These are phyloP conservation scores for Rhizopogon roseolus DNA, from an alignment of 768 basidiomycete genomes.

Conservation along the genomic window DNA sequence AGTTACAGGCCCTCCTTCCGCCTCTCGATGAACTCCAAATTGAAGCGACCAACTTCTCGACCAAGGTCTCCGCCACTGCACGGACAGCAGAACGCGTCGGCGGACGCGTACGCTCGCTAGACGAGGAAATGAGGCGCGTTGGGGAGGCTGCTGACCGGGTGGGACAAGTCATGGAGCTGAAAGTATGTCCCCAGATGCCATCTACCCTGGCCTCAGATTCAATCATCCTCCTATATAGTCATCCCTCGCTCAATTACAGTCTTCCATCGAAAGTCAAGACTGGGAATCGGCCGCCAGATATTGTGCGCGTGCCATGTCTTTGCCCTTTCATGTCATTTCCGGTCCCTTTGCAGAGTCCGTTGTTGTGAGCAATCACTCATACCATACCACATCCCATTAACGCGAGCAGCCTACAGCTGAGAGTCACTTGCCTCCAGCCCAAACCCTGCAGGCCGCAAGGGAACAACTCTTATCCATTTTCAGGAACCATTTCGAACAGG, in stretches of 20 bases:
- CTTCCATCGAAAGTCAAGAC: constrained; percentile 73
- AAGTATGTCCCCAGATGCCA: constrained; percentile 43
- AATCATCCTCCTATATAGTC: constrained; percentile 40
- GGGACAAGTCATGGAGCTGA: constrained; percentile 91
- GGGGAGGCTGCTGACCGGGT: constrained; percentile 89
- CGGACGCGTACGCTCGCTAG: constrained; percentile 82
- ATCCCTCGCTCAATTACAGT: constrained; percentile 53
- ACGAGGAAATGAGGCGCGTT: constrained; percentile 91
- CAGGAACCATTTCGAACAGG: constrained; percentile 72
- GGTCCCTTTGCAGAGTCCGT: constrained; percentile 83
- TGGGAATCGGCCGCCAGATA: constrained; percentile 95
- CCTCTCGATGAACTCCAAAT: constrained; percentile 56
- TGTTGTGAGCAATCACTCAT: constrained; percentile 55
- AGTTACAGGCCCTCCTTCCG: constrained; percentile 56
- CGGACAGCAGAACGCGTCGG: constrained; percentile 85
- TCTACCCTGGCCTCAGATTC: constrained; percentile 28
- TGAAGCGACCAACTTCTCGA: constrained; percentile 51
- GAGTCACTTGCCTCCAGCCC: constrained; percentile 78
- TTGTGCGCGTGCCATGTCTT: constrained; percentile 85
- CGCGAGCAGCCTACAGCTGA: constrained; percentile 78
- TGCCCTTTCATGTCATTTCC: constrained; percentile 71
- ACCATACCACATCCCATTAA: background rate
- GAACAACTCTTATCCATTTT: constrained; percentile 75
- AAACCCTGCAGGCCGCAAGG: constrained; percentile 74
- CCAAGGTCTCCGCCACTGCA: constrained; percentile 66